Evolutionary conservation across 75 land plant species (phyloP).

Genomic region (Cryptomeria japonica): DNA sequence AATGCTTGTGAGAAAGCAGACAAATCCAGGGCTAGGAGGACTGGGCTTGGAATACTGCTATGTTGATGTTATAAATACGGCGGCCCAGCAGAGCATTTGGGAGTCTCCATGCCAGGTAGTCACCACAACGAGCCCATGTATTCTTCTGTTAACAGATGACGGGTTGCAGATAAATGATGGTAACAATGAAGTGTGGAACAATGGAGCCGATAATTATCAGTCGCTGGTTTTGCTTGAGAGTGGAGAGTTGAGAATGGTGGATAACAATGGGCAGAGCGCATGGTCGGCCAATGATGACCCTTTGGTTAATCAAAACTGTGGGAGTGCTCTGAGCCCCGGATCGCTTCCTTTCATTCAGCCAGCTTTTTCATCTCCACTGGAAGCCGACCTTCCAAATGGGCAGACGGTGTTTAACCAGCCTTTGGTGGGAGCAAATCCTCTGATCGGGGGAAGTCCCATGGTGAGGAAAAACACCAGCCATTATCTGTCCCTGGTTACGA

Average conservation of each 20-base stretch:
- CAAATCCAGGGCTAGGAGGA: not conserved
- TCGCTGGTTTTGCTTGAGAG: slow-evolving; percentile 5
- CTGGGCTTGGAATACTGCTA: not conserved
- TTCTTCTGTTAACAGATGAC: not conserved
- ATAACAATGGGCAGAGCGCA: not conserved
- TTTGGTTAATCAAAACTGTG: not conserved
- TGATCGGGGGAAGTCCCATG: not conserved
- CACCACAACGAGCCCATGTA: not conserved
- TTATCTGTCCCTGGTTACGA: not conserved
- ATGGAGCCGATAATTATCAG: not conserved
- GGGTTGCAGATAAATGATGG: not conserved
- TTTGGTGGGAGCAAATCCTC: not conserved
- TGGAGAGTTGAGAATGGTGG: not conserved
- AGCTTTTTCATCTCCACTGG: not conserved
- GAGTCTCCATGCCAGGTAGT: not conserved
- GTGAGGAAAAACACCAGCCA: not conserved
- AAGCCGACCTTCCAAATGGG: not conserved
- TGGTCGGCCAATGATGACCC: not conserved
- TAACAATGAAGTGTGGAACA: not conserved
- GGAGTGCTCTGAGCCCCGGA: not conserved
- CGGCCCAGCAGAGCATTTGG: not conserved
- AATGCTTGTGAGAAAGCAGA: not conserved
- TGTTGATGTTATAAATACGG: not conserved
- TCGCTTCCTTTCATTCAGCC: not conserved
- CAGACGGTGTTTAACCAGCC: not conserved